Evolutionary conservation across 768 basidiomycete species (phyloP), one percentile per base, ranked within the genome.

Genomic region (Lactarius evosmus): DNA sequence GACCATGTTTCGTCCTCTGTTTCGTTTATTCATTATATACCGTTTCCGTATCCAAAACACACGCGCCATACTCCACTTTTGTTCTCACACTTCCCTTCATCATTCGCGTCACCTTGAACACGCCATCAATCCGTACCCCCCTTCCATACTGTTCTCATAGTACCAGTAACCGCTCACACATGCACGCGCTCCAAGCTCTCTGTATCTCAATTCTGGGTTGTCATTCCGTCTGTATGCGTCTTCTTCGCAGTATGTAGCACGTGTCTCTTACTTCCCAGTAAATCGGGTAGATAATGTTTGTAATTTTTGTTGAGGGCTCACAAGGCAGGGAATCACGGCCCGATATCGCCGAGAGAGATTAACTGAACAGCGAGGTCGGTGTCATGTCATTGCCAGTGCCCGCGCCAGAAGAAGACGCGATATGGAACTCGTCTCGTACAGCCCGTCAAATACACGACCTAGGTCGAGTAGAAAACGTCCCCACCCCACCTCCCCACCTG

Each of bases 381-480:
- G 33, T 38, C 38, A 38, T 46, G 44, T 46, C 44, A 12, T 46
- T 12, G 14, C 25, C 19, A 41, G 40, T 41, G 40, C 40, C 40
- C 40, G 40, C 7, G 40, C 17, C 25, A 22, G 22, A 49, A 40
- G 40, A 40, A 49, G 89, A 93, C 76, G 85, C 88, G 7, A 88
- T 91, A 62, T 93, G 89, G 89, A 83, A 82, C 4, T 88, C 88
- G 27, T 91, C 89, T 68, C 82, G 88, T 25, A 92, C 91, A 36
- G 88, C 89, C 36, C 80, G 88, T 61, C 90, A 92, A 72, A 92
- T 92, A 66, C 88, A 86, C 72, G 88, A 86, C 4, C 82, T 93
- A 9, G 86, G 87, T 27, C 85, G 87, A 73, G 90, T 92, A 49
- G 91, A 92, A 73, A 90, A 90, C 80, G 90, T 87, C 46, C 53